Percentiles rank a stretch among this genome's conserved stretches.
These are phyloP conservation scores for Fusarium illudens DNA, from an alignment of 2,329 filamentous ascomycete genomes.

Conservation along the genomic window DNA sequence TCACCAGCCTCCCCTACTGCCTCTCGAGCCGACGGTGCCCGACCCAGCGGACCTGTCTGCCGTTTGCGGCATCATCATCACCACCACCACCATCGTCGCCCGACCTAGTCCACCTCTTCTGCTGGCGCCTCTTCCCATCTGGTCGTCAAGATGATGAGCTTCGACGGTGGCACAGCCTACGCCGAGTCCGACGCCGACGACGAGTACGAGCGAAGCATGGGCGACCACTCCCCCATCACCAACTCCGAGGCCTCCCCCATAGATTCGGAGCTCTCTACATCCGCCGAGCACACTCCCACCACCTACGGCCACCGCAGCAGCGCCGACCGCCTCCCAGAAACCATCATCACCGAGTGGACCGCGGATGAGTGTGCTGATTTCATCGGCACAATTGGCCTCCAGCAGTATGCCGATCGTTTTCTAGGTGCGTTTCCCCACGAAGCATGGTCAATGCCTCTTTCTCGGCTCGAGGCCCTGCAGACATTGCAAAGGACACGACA, in stretches of 20 bases:
- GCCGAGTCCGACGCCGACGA: conserved; percentile 84
- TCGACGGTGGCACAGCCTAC: conserved; percentile 73
- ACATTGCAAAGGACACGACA: neutral
- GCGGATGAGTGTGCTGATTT: conserved; percentile 92
- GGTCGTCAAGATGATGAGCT: conserved; percentile 59
- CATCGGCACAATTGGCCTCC: conserved; percentile 78
- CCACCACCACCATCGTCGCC: conserved; percentile 15
- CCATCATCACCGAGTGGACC: conserved; percentile 81
- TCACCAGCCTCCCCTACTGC: conserved; percentile 12
- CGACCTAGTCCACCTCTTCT: conserved; percentile 7
- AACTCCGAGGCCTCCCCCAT: conserved; percentile 76
- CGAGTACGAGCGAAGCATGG: conserved; percentile 79
- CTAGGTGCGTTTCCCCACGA: conserved; percentile 69
- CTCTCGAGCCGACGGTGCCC: conserved; percentile 22
- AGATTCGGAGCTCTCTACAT: conserved; percentile 75
- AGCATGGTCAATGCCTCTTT: neutral
- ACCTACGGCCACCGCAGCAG: conserved; percentile 74
- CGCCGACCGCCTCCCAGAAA: conserved; percentile 74
- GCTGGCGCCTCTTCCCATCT: conserved; percentile 24
- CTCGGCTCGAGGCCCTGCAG: neutral
- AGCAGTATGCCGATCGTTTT: conserved; percentile 84
- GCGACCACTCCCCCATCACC: conserved; percentile 72
- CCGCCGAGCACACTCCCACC: conserved; percentile 79
- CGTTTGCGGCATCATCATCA: conserved; percentile 24
- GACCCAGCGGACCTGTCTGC: conserved; percentile 21